Conservation (phyloP, 2,329 filamentous ascomycete species). For the Chrysoporthe cubensis region DNA sequence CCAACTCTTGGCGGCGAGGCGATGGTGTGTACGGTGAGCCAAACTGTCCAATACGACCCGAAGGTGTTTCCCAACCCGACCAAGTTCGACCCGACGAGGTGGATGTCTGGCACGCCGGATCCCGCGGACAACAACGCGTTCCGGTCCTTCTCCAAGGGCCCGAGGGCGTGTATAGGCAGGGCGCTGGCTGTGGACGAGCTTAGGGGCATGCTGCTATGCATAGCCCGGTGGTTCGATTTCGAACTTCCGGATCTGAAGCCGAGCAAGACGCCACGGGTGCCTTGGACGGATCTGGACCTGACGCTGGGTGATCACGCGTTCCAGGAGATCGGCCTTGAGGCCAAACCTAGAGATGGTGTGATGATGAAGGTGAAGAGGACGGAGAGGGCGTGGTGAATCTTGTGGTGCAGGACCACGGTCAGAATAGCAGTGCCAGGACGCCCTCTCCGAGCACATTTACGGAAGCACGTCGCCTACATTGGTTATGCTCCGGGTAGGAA, state of each 20-base stretch:
- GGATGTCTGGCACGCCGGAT: background rate
- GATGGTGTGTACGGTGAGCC: background rate
- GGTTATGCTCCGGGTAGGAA: no score
- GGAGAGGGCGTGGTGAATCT: slow-evolving; percentile 3
- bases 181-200: slow-evolving; percentile 6
- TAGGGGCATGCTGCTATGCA: background rate
- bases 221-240: slow-evolving; percentile 6
- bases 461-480: no score
- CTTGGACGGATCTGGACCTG: background rate
- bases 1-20: background rate
- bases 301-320: slow-evolving; percentile 14
- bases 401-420: background rate
- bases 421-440: background rate
- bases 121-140: no score
- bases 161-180: background rate
- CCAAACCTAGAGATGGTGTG: slow-evolving; percentile 1
- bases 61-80: background rate
- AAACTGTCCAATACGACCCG: slow-evolving; percentile 2
- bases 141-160: background rate
- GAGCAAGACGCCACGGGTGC: background rate
- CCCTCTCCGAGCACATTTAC: background rate
- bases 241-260: background rate
- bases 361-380: slow-evolving; percentile 16
- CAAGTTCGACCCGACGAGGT: slow-evolving; percentile 1
- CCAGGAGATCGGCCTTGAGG: slow-evolving; percentile 9